Percentiles rank a stretch among this genome's conserved stretches.
These are phyloP conservation scores for Petunia hybrid DNA, from an alignment of 305 asterid genomes.

Conservation along the genomic window DNA sequence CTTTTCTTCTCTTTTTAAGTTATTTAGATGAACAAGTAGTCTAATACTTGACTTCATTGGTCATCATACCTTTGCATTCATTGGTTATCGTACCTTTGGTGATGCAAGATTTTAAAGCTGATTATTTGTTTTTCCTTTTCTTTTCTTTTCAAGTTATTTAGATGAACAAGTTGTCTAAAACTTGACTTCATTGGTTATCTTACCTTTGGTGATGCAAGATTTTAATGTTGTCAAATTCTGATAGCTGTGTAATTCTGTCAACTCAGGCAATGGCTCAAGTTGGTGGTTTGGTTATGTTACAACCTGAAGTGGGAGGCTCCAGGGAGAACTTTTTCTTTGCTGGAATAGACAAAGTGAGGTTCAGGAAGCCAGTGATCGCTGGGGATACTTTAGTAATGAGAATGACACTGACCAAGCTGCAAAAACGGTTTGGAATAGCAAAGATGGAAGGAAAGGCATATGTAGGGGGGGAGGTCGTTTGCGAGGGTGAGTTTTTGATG, in stretches of 20 bases:
- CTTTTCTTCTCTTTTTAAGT: background rate
- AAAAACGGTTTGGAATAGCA: slow-evolving; percentile 78
- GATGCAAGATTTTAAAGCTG: slow-evolving; percentile 1
- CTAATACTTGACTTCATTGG: background rate
- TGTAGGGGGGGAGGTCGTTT: slow-evolving; percentile 69
- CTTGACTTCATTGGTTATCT: background rate
- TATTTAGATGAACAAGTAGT: slow-evolving; percentile 3
- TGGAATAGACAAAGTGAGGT: slow-evolving; percentile 88
- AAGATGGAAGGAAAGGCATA: slow-evolving; percentile 91
- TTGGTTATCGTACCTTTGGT: slow-evolving; percentile 12
- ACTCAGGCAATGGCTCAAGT: slow-evolving; percentile 96
- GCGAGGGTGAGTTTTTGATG: slow-evolving; percentile 87
- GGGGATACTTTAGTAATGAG: slow-evolving; percentile 96
- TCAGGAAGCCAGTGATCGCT: slow-evolving; percentile 87
- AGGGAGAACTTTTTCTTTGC: slow-evolving; percentile 82
- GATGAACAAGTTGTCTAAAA: slow-evolving; percentile 21
- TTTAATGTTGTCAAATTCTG: slow-evolving; percentile 22
- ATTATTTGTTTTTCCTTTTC: background rate
- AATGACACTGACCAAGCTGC: slow-evolving; percentile 84
- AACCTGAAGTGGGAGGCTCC: slow-evolving; percentile 91
- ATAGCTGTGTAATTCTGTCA: slow-evolving; percentile 32
- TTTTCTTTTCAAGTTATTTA: background rate
- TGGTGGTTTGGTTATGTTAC: slow-evolving; percentile 92
- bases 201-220: background rate
- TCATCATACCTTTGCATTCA: slow-evolving; percentile 6